Conservation (phyloP, 2,329 filamentous ascomycete species). For the Calonectria leucothoes region DNA sequence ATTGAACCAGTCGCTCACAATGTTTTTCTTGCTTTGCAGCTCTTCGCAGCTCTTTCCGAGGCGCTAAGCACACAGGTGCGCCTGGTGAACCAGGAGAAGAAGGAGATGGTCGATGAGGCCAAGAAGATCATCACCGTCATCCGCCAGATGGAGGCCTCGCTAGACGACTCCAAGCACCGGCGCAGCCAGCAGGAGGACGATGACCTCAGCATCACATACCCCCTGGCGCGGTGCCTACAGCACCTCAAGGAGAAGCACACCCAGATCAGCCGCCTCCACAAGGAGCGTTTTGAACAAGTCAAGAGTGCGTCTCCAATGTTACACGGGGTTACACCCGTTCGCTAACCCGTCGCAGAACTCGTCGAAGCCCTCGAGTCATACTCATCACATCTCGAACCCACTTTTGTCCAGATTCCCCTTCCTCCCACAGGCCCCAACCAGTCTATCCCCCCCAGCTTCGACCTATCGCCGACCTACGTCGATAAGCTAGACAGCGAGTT, state of each 20-base stretch:
- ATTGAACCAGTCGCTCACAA: neutral
- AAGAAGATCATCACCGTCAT: conserved; percentile 87
- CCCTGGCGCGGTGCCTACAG: conserved; percentile 83
- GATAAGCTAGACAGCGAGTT: conserved; percentile 90
- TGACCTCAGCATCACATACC: conserved; percentile 82
- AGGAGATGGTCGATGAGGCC: conserved; percentile 89
- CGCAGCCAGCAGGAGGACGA: conserved; percentile 75
- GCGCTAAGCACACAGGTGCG: conserved; percentile 92
- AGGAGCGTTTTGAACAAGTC: conserved; percentile 94
- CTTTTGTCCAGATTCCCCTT: conserved; percentile 86
- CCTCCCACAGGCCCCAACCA: conserved; percentile 85
- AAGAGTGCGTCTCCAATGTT: conserved; percentile 72
- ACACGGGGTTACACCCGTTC: neutral
- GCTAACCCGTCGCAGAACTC: conserved; percentile 71
- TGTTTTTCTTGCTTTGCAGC: conserved; percentile 59
- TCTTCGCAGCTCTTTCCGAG: conserved; percentile 92
- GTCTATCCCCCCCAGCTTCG: conserved; percentile 83
- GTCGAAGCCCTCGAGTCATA: conserved; percentile 95
- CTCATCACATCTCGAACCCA: conserved; percentile 91
- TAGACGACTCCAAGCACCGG: conserved; percentile 79
- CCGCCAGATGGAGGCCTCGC: conserved; percentile 90
- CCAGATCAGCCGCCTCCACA: conserved; percentile 83
- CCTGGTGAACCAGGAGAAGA: conserved; percentile 87
- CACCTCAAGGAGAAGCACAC: conserved; percentile 86
- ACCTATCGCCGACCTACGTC: conserved; percentile 92